These are phyloP conservation scores for Beta lomatogona DNA, from an alignment of 179 eudicot species.

Conservation along the genomic window DNA sequence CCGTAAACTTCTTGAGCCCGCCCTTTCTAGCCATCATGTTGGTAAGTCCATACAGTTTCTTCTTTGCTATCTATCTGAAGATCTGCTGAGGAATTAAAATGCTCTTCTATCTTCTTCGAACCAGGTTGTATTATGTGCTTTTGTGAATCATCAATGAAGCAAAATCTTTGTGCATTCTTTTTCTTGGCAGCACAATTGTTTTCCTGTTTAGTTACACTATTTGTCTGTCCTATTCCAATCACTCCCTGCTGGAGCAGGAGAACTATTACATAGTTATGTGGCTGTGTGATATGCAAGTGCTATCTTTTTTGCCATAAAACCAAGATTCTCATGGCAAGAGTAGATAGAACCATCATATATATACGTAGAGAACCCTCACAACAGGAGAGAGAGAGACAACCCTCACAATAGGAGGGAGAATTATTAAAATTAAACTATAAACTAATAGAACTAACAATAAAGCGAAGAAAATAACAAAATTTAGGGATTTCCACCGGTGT, in stretches of 20 bases:
- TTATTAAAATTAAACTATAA: too few species aligned
- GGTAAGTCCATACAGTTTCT: slow-evolving; percentile 46
- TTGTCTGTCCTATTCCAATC: background rate
- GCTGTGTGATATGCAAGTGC: too few species aligned
- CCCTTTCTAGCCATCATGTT: slow-evolving; percentile 56
- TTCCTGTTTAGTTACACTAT: background rate
- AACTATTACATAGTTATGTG: background rate
- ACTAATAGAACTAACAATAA: too few species aligned
- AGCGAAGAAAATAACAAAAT: too few species aligned
- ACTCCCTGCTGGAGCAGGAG: background rate
- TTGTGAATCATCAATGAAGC: slow-evolving; percentile 1
- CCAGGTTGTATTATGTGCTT: background rate
- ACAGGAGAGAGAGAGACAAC: too few species aligned
- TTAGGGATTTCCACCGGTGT: too few species aligned
- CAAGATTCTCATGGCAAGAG: too few species aligned
- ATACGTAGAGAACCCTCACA: too few species aligned
- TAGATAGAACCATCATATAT: too few species aligned
- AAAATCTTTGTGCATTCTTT: background rate
- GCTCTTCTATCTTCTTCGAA: background rate
- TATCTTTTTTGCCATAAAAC: too few species aligned
- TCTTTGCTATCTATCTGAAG: background rate
- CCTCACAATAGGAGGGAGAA: too few species aligned
- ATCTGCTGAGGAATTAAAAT: background rate
- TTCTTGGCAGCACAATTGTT: background rate
- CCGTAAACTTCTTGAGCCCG: slow-evolving; percentile 74